These are phyloP conservation scores for Phyllosticta capitalensis DNA, from an alignment of 2,329 filamentous ascomycete species.

Conservation along the genomic window DNA sequence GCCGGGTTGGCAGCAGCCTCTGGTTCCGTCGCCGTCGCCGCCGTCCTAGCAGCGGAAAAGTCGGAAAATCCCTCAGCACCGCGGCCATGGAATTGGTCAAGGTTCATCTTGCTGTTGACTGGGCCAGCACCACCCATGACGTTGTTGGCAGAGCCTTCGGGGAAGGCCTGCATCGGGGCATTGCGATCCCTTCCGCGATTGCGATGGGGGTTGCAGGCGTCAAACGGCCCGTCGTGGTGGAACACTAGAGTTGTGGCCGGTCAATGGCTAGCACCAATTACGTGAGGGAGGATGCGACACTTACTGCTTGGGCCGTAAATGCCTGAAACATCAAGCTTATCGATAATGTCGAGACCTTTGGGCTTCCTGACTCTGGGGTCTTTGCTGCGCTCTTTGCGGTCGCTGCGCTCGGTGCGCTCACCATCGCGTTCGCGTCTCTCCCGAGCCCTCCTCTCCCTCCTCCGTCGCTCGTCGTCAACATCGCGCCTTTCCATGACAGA, in stretches of 20 bases:
- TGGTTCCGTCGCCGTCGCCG: too few species aligned
- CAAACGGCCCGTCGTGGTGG: constrained; percentile 95
- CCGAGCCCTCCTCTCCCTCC: constrained; percentile 29
- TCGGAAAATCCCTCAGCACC: constrained; percentile 82
- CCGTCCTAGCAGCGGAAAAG: constrained; percentile 42
- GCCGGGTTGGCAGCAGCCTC: not conserved
- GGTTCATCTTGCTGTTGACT: constrained; percentile 69
- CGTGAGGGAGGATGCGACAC: constrained; percentile 30
- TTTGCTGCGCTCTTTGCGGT: constrained; percentile 21
- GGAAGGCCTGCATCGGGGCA: constrained; percentile 94
- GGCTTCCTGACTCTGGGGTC: constrained; percentile 33
- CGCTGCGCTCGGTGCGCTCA: constrained; percentile 36
- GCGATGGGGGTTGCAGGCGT: constrained; percentile 89
- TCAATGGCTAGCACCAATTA: constrained; percentile 12
- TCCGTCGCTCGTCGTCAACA: constrained; percentile 48
- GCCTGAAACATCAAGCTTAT: constrained; percentile 91
- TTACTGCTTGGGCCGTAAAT: constrained; percentile 87
- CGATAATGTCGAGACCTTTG: constrained; percentile 71
- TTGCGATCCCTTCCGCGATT: constrained; percentile 75
- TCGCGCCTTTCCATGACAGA: constrained; percentile 58
- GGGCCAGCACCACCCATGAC: constrained; percentile 80
- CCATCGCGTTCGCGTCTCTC: constrained; percentile 47
- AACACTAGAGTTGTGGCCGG: constrained; percentile 54
- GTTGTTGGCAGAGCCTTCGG: constrained; percentile 87
- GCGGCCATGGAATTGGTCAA: constrained; percentile 78